A percentile compares a stretch with the other conserved stretches of the same genome.
Conservation (phyloP, 2,329 filamentous ascomycete genomes). For the Thielaviopsis ethacetica region DNA sequence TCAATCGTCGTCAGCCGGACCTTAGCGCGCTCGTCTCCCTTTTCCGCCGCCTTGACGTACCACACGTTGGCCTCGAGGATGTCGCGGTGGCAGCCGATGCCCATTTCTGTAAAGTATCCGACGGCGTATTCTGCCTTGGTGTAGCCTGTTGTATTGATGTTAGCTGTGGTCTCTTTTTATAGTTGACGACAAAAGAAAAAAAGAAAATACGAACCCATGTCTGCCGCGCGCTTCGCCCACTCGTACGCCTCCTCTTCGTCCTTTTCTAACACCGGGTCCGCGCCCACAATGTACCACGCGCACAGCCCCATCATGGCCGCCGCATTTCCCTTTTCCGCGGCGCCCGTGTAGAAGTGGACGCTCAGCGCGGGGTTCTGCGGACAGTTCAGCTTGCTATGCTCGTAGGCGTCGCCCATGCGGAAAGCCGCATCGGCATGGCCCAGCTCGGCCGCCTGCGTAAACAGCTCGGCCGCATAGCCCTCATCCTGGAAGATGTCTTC, state of each 20-base stretch:
- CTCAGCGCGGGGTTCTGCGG: constrained; percentile 83
- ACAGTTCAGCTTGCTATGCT: constrained; percentile 76
- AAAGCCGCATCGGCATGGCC: constrained; percentile 76
- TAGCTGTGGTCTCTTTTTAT: not conserved
- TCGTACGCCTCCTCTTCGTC: constrained; percentile 94
- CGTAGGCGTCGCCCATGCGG: constrained; percentile 89
- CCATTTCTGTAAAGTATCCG: constrained; percentile 97
- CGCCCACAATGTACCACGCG: constrained; percentile 96
- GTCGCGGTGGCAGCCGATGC: constrained; percentile 86
- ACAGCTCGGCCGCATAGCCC: constrained; percentile 79
- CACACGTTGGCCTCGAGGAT: constrained; percentile 94
- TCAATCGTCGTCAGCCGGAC: constrained; percentile 75
- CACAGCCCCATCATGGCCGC: constrained; percentile 96
- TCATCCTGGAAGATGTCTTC: constrained; percentile 88
- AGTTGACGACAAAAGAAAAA: not conserved
- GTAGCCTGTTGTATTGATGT: constrained; percentile 29
- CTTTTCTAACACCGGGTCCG: constrained; percentile 79
- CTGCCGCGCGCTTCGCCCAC: constrained; percentile 79
- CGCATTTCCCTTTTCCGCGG: constrained; percentile 69
- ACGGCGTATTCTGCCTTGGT: constrained; percentile 80
- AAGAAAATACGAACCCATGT: constrained; percentile 48
- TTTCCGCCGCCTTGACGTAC: constrained; percentile 91
- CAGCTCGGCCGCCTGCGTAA: constrained; percentile 84
- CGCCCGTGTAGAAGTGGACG: constrained; percentile 92
- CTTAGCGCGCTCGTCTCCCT: constrained; percentile 78